phyloP scores from a whole-genome alignment of 305 asterid species.

The Fraxinus platypoda region DNA sequence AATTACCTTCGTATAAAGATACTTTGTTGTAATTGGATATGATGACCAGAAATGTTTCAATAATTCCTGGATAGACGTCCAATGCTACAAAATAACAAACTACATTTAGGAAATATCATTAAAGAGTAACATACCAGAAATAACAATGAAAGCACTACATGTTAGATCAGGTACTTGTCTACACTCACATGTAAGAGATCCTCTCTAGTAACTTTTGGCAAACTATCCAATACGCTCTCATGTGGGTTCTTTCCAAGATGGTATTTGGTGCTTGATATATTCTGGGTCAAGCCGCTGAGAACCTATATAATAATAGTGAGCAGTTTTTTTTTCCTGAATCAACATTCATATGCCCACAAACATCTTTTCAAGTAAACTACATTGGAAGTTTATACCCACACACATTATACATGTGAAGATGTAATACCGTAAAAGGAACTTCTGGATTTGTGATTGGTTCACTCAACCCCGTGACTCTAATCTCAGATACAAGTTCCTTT shows the following conservation, averaged over 20 bases:
- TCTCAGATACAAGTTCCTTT: constrained; percentile 50
- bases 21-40: constrained; percentile 81
- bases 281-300: constrained; percentile 67
- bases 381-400: constrained; percentile 17
- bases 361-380: constrained; percentile 12
- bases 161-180: background rate
- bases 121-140: background rate
- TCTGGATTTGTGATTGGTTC: constrained; percentile 70
- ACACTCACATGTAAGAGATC: constrained; percentile 77
- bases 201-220: constrained; percentile 71
- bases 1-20: constrained; percentile 71
- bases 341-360: constrained; percentile 15
- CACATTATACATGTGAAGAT: constrained; percentile 4
- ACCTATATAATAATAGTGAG: constrained; percentile 47
- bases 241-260: constrained; percentile 80
- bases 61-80: constrained; percentile 87
- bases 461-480: constrained; percentile 55
- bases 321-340: constrained; percentile 31
- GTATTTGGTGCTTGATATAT: constrained; percentile 81
- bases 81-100: constrained; percentile 56
- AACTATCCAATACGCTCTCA: constrained; percentile 75
- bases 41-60: constrained; percentile 98
- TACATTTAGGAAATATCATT: constrained; percentile 6
- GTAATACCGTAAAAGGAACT: constrained; percentile 72
- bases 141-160: constrained; percentile 7